Percentiles rank a stretch among this genome's conserved stretches.
These are phyloP conservation scores for Cytospora mali DNA, from an alignment of 2,329 filamentous ascomycete genomes.

Conservation along the genomic window DNA sequence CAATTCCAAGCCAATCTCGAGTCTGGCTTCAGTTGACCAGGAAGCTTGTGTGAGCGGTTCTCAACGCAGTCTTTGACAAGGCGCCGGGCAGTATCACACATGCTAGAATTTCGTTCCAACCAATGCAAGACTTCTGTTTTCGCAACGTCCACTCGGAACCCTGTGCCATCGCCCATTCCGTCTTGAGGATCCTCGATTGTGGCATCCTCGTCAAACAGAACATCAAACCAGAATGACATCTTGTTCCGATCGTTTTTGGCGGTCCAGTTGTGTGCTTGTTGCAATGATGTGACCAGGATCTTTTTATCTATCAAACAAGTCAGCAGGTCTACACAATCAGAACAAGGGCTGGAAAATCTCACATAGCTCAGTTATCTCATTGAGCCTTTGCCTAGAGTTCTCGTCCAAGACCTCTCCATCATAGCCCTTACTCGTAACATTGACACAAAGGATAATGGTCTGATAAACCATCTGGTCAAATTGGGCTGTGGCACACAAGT, in stretches of 20 bases:
- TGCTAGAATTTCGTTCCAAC: constrained; percentile 62
- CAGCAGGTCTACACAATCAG: constrained; percentile 25
- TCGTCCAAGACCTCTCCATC: constrained; percentile 66
- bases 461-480: constrained; percentile 70
- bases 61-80: constrained; percentile 59
- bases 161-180: constrained; percentile 52
- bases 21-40: constrained; percentile 53
- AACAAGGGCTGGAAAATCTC: constrained; percentile 34
- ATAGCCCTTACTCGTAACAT: constrained; percentile 68
- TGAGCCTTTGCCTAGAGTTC: constrained; percentile 56
- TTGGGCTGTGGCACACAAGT: constrained; percentile 64
- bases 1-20: constrained; percentile 60
- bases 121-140: constrained; percentile 64
- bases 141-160: constrained; percentile 59
- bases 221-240: constrained; percentile 69
- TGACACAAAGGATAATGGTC: constrained; percentile 66
- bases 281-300: constrained; percentile 64
- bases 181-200: constrained; percentile 54
- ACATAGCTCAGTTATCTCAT: constrained; percentile 68
- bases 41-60: constrained; percentile 51
- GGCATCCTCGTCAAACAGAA: constrained; percentile 62
- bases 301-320: constrained; percentile 57
- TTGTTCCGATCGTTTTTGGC: constrained; percentile 71
- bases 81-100: constrained; percentile 58
- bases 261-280: constrained; percentile 71